phyloP scores from a whole-genome alignment of 352 stramenopile genomes.

The Thalassiosira hispida region DNA sequence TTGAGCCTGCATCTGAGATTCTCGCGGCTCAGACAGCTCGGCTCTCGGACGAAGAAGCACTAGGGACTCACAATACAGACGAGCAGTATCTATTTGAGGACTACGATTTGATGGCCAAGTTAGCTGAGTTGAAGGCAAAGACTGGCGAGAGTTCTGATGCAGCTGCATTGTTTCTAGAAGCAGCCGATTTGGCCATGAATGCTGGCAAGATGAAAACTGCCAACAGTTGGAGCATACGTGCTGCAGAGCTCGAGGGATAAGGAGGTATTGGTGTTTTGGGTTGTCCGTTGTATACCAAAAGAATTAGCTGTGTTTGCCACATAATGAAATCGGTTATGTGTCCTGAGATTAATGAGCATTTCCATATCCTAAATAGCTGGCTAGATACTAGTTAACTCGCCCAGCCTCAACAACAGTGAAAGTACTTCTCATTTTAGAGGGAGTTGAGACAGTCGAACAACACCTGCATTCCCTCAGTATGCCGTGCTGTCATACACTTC shows the following conservation, averaged over 20 bases:
- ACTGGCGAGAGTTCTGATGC: constrained; percentile 49
- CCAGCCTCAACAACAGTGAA: too few species aligned
- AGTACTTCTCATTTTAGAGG: too few species aligned
- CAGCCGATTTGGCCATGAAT: constrained; percentile 66
- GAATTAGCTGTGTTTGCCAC: too few species aligned
- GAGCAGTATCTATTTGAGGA: constrained; percentile 67
- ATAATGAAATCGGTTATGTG: too few species aligned
- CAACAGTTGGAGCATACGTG: constrained; percentile 72
- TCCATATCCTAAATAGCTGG: neutral
- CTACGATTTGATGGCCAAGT: constrained; percentile 73
- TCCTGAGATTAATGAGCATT: too few species aligned
- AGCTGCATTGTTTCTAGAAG: constrained; percentile 61
- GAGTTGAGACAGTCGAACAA: constrained; percentile 49
- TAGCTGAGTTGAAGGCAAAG: constrained; percentile 66
- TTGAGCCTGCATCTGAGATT: constrained; percentile 48
- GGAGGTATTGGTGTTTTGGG: too few species aligned
- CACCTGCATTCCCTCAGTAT: constrained; percentile 62
- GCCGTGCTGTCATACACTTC: constrained; percentile 74
- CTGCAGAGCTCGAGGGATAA: constrained; percentile 56
- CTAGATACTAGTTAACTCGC: too few species aligned
- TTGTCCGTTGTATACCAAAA: too few species aligned
- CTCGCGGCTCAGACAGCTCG: constrained; percentile 28
- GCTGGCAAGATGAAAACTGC: constrained; percentile 77
- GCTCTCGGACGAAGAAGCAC: constrained; percentile 72
- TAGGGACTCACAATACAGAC: constrained; percentile 64